Evolutionary conservation across 805 yeast genomes (phyloP), one percentile per base, ranked within the genome.

Genomic region (Candida tallmaniae): DNA sequence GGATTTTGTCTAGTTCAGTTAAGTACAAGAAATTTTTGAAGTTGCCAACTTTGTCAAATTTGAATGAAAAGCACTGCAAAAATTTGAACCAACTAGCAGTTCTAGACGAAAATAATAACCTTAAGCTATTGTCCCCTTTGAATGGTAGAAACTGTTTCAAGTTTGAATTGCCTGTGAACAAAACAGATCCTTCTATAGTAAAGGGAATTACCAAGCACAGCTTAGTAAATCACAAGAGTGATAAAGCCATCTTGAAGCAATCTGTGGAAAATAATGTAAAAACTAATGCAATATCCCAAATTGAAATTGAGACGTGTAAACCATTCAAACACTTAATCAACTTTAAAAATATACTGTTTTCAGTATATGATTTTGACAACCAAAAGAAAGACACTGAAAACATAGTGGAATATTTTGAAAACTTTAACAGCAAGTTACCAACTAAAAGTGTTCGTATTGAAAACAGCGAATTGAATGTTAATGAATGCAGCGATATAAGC

Each of bases 281-380:
- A 26, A 22, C 11, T 5, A 36, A 29, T 15, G 21, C 34, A 5
- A 50, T 75, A 20, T 66, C 76, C 0, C 71, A 73, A 38, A 68
- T 76, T 21, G 82, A 76, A 48, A 69, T 78, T 35, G 81, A 76
- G 43, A 73, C 81, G 0, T 69, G 78, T 40, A 52, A 51, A 15
- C 70, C 70, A 4, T 62, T 55, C 36, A 46, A 56, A 31, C 55
- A 56, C 31, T 39, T 64, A 25, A 48, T 62, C 19, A 56, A 54
- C 32, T 52, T 52, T 41, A 46, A 49, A 28, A 58, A 59, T 33
- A 48, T 62, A 16, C 47, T 48, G 30, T 54, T 64, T 40, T 51
- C 60, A 19, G 50, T 55, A 8, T 65, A 52, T 44, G 51, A 49
- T 15, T 46, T 31, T 12, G 34, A 37, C 4, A 44, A 25, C 12